Evolutionary conservation across 2,329 filamentous ascomycete species (phyloP), one percentile per base, ranked within the genome.

Genomic region (Hymenoscyphus linearis): DNA sequence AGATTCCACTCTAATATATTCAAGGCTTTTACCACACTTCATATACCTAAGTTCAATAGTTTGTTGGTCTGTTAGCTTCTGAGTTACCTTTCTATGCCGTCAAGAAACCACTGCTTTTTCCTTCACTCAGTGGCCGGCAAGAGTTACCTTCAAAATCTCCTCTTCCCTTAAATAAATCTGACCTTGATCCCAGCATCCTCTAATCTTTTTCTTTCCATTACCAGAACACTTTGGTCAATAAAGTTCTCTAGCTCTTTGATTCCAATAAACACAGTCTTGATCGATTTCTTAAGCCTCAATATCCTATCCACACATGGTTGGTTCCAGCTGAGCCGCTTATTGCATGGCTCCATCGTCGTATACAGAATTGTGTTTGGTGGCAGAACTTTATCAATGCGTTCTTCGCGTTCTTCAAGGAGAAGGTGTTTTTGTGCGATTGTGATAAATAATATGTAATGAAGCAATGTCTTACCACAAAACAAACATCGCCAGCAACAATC

Each of bases 271-370:
- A 99, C 91, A 53, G 84, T 89, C 63, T 80, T 82, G 60, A 97
- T 89, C 2, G 64, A 62, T 27, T 60, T 69, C 22, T 68, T 65
- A 22, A 88, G 79, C 9, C 78, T 78, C 47, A 96, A 76, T 25
- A 99, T 89, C 59, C 93, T 81, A 68, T 96, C 85, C 7, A 91
- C 89, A 70, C 95, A 96, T 0, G 89, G 82, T 59, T 84, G 69
- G 70, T 93, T 92, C 4, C 90, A 90, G 69, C 87, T 91, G 57
- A 91, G 77, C 44, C 91, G 80, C 68, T 86, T 79, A 59, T 84
- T 88, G 72, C 91, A 96, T 0, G 91, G 91, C 74, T 95, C 95
- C 80, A 99, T 92, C 0, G 93, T 97, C 0, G 96, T 97, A 75
- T 97, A 98, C 13, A 99, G 64, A 4, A 84, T 80, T 1, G 83